Evolutionary conservation across 176 grass and related monocot genomes (phyloP), one percentile per base, ranked within the genome.

Genomic region (Oropetium thomaeum): DNA sequence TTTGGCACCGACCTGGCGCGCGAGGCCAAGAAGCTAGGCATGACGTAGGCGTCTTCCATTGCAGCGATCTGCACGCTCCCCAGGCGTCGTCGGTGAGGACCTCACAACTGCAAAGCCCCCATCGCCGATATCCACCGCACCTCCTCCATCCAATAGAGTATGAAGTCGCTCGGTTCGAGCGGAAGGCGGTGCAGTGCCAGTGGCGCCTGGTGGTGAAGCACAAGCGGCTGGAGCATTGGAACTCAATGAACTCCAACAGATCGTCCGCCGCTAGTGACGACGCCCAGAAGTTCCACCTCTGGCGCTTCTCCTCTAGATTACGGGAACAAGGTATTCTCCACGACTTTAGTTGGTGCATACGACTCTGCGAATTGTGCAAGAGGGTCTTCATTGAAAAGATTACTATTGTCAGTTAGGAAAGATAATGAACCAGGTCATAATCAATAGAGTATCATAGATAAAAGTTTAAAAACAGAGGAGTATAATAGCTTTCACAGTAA

Each of bases 201-300:
- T 89, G 91, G 76, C 81, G 91, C 10, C 44, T 90, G 28, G 79
- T 84, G 72, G 89, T 87, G 30, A 98, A 94, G 87, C 86, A 86
- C 77, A 94, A 94, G 84, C 79, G 91, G 27, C 68, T 92, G 13
- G 89, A 94, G 86, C 88, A 84, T 20, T 80, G 86, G n/a, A 98
- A 86, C 81, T 92, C 89, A 12, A 76, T 98, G 68, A 89, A 83
- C 81, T 92, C 90, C 0, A 80, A 69, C 4, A 60, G 23, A 66
- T 70, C 63, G 53, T 70, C 28, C 3, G 31, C 64, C 17, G 58
- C 20, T 58, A n/a, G 40, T 2, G 83, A 89, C 16, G 84, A 93
- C 20, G 29, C 58, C 1, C 74, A 38, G 20, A 77, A 71, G 47
- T 78, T 87, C 57, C 87, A 73, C 71, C 81, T 67, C 35, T 83